Conservation (phyloP, 73 alveolate genomes). For the Blepharisma japonicum region DNA sequence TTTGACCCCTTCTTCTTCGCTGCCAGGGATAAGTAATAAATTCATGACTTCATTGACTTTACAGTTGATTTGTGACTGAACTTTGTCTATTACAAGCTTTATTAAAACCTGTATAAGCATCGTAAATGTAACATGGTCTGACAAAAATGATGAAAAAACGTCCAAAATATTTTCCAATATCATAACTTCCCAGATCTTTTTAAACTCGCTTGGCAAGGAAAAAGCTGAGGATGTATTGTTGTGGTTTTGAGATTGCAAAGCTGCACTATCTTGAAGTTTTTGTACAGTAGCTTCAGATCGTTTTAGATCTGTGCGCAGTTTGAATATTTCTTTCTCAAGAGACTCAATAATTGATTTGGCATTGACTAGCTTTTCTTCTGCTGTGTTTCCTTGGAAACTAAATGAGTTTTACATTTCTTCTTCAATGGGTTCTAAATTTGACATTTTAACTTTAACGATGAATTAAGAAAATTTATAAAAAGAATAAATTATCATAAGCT, state of each 20-base stretch:
- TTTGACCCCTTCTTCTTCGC: constrained; percentile 16
- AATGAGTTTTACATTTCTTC: too few relatives aligned
- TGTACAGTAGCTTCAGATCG: constrained; percentile 29
- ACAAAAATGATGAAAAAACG: constrained; percentile 52
- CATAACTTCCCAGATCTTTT: constrained; percentile 46
- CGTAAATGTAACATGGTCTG: constrained; percentile 27
- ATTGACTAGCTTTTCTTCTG: constrained; percentile 17
- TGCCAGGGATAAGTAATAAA: constrained; percentile 6
- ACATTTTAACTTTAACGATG: too few relatives aligned
- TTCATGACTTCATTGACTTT: constrained; percentile 8
- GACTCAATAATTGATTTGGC: constrained; percentile 8
- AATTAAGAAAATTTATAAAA: too few relatives aligned
- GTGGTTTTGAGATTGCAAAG: constrained; percentile 33
- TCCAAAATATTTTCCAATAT: constrained; percentile 46
- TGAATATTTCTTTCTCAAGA: constrained; percentile 17
- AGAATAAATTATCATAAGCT: too few relatives aligned
- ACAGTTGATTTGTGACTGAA: constrained; percentile 12
- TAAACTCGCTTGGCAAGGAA: constrained; percentile 59
- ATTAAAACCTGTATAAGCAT: constrained; percentile 23
- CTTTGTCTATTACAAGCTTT: neutral
- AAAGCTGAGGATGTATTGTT: constrained; percentile 61
- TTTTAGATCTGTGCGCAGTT: constrained; percentile 19
- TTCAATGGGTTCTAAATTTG: too few relatives aligned
- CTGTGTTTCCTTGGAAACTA: neutral
- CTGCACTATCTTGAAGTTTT: constrained; percentile 34